These are phyloP conservation scores for Neltuma alba DNA, from an alignment of 306 rosid species.

Conservation along the genomic window DNA sequence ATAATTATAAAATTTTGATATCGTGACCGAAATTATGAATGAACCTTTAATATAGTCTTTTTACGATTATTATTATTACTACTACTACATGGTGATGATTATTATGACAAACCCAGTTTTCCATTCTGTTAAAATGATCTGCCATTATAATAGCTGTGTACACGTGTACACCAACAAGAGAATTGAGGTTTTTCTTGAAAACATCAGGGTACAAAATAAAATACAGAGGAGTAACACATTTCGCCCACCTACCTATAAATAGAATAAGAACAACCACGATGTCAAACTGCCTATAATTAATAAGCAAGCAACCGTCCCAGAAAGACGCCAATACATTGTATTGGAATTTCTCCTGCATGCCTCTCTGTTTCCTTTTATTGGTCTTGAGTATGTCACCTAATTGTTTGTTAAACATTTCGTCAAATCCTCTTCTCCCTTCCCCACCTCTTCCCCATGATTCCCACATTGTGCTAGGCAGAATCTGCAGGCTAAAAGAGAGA, in stretches of 20 bases:
- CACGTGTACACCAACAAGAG: too few species aligned
- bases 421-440: not conserved
- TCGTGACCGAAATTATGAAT: not conserved
- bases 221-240: not conserved
- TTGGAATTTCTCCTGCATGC: not conserved
- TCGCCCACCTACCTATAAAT: not conserved
- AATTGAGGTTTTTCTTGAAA: not conserved
- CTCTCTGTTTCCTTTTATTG: conserved; percentile 1
- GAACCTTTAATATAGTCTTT: not conserved
- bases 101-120: not conserved
- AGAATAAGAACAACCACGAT: not conserved
- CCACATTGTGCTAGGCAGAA: conserved; percentile 1
- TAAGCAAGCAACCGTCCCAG: conserved; percentile 11
- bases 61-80: not conserved
- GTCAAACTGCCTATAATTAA: conserved; percentile 20
- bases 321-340: not conserved
- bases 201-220: not conserved
- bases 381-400: not conserved
- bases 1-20: not conserved
- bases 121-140: not conserved
- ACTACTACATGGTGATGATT: not conserved
- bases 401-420: not conserved
- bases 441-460: not conserved
- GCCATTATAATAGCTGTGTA: not conserved
- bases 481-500: not conserved